Base-by-base conservation (phyloP, 73 alveolate species). In the Paramecium primaurelia region DNA sequence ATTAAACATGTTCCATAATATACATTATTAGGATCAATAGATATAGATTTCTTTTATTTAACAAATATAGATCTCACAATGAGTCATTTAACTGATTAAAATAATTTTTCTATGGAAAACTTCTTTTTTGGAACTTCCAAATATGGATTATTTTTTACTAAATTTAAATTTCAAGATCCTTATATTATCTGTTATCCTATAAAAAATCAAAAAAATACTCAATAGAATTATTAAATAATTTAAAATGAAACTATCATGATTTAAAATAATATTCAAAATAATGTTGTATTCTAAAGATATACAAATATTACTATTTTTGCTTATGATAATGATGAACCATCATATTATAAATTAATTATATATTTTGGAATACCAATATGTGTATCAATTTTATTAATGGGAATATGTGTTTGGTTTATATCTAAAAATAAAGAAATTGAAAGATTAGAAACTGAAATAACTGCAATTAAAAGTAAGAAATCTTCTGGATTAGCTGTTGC, bases 101-200 rank as follows among this genome's bases (percentile, higher is more conserved):
- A 34, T 12, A 42, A 75, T 14, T 75, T 75, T 22, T 30, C 20
- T 11, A 30, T 38, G 38, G 58, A 75, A 12, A 42, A 75, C 68
- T 75, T 75, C 47, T 75, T 75, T 42, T 75, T 75, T 75, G 88
- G 88, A 3, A 12, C 47, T 34, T 64, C 84, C 47, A 64, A 64
- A 32, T 64, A 54, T 28, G 84, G 84, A 64, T 32, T 64, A 18
- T 64, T 64, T 34, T 32, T 64, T 64, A 64, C 84, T 32, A 64
- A 64, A 64, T 64, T 64, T 34, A 64, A 64, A 28, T 28, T 25
- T 64, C 30, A 64, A 26, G 51, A 28, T 25, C 84, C 84, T 64
- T 64, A 32, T 64, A 64, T 64, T 64, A 32, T 32, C 5, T 64
- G 84, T 9, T 64, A 64, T 28, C 47, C 84, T 28, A 1, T 8